phyloP scores from a whole-genome alignment of 2,329 filamentous ascomycete genomes.

The Hymenoscyphus occultus region DNA sequence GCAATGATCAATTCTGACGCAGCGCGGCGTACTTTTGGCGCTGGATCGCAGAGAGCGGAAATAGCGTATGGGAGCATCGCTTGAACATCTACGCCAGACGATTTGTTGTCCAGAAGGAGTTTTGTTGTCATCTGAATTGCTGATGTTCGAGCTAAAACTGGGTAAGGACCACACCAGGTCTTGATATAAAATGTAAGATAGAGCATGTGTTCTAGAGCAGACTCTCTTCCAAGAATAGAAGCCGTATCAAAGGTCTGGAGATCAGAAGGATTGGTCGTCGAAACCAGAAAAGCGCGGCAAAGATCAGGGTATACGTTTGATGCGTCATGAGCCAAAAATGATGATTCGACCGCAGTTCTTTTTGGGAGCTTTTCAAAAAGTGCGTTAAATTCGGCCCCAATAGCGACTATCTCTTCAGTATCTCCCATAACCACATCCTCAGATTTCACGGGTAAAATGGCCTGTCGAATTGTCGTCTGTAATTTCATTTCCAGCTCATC shows the following conservation, averaged over 20 bases:
- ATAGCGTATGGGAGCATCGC: slow-evolving; percentile 79
- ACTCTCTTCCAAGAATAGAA: slow-evolving; percentile 52
- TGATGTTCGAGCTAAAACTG: slow-evolving; percentile 63
- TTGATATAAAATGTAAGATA: slow-evolving; percentile 74
- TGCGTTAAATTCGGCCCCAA: slow-evolving; percentile 34
- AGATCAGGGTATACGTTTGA: slow-evolving; percentile 56
- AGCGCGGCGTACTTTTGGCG: slow-evolving; percentile 71
- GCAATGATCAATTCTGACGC: slow-evolving; percentile 65
- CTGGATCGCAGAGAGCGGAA: slow-evolving; percentile 69
- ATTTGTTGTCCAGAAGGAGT: slow-evolving; percentile 51
- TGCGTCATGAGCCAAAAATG: slow-evolving; percentile 52
- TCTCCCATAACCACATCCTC: slow-evolving; percentile 53
- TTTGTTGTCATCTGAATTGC: slow-evolving; percentile 65
- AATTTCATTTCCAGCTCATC: slow-evolving; percentile 73
- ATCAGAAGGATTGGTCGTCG: slow-evolving; percentile 46
- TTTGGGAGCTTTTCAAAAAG: slow-evolving; percentile 32
- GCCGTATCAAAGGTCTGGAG: slow-evolving; percentile 43
- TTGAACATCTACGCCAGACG: slow-evolving; percentile 64
- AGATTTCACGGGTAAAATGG: slow-evolving; percentile 48
- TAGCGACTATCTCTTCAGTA: slow-evolving; percentile 25
- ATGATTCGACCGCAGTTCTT: slow-evolving; percentile 41
- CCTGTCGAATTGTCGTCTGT: slow-evolving; percentile 63
- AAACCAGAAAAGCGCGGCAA: slow-evolving; percentile 55
- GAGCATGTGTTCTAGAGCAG: slow-evolving; percentile 58
- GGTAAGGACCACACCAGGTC: slow-evolving; percentile 70